Conservation (phyloP, 2,329 filamentous ascomycete genomes). For the Microsporum audouinii region DNA sequence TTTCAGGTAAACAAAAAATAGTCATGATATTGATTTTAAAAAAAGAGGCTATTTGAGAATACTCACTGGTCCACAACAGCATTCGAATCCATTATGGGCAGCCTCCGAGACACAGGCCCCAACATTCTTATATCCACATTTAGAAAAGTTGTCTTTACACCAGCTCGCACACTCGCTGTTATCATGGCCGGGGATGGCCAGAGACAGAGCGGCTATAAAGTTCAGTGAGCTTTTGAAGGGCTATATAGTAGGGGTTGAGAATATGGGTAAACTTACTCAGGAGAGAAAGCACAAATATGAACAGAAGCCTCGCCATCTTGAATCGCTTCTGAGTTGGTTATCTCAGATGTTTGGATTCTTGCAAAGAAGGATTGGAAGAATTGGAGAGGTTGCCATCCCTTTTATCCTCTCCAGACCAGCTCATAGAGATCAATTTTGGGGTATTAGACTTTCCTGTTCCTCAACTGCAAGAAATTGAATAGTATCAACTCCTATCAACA, state of each 20-base stretch:
- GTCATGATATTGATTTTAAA: not conserved
- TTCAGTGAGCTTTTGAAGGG: not conserved
- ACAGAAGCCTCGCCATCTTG: not conserved
- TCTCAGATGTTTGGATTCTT: not conserved
- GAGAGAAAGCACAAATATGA: not conserved
- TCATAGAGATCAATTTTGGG: not conserved
- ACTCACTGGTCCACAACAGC: not conserved
- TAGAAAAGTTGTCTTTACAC: slow-evolving; percentile 3
- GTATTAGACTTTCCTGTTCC: not conserved
- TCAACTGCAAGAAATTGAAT: not conserved
- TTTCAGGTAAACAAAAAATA: not conserved
- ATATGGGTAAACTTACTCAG: not conserved
- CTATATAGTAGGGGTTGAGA: not conserved
- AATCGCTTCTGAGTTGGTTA: not conserved
- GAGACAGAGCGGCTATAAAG: not conserved
- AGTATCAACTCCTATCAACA: not conserved
- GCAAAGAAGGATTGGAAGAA: not conserved
- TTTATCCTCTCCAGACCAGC: not conserved
- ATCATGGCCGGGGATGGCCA: not conserved
- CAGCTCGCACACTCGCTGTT: not conserved
- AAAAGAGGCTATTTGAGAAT: not conserved
- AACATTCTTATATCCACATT: not conserved
- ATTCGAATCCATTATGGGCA: not conserved
- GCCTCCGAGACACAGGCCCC: not conserved
- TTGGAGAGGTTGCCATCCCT: not conserved